Percentiles rank a stretch among this genome's conserved stretches.
Conservation (phyloP, 352 stramenopile species). For the Phytopythium boreale region DNA sequence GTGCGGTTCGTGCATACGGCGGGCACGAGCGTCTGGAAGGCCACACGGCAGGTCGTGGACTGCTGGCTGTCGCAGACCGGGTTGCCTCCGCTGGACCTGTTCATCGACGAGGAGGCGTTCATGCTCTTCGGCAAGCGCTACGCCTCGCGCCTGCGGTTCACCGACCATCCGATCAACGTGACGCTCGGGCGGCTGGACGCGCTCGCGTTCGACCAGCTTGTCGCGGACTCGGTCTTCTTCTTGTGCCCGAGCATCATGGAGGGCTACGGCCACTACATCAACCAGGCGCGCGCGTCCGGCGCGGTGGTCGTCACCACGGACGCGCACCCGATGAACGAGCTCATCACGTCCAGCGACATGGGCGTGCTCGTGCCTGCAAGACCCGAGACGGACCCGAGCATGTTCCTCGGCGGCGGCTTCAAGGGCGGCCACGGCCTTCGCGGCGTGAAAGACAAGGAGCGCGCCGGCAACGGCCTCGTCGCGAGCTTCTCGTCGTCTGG, state of each 20-base stretch:
- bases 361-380: constrained; percentile 22
- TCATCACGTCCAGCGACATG: constrained; percentile 32
- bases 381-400: constrained; percentile 12
- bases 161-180: constrained; percentile 19
- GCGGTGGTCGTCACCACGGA: constrained; percentile 44
- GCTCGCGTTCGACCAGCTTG: constrained; percentile 31
- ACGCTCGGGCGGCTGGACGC: constrained; percentile 20
- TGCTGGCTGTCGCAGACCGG: constrained; percentile 43
- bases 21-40: constrained; percentile 46
- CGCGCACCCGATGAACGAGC: constrained; percentile 56
- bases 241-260: constrained; percentile 57
- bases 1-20: constrained; percentile 33
- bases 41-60: constrained; percentile 34
- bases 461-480: constrained; percentile 16
- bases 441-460: constrained; percentile 10
- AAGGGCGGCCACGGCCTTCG: constrained; percentile 21
- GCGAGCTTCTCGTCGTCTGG: constrained; percentile 23
- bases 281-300: constrained; percentile 45
- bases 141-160: constrained; percentile 11
- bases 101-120: constrained; percentile 32
- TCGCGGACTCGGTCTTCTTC: constrained; percentile 40
- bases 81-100: constrained; percentile 40
- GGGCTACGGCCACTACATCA: constrained; percentile 74
- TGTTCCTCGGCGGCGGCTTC: constrained; percentile 35
- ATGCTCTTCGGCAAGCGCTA: constrained; percentile 18